Evolutionary conservation across 106 monocot species (phyloP).

Genomic region (Narthecium ossifragum): DNA sequence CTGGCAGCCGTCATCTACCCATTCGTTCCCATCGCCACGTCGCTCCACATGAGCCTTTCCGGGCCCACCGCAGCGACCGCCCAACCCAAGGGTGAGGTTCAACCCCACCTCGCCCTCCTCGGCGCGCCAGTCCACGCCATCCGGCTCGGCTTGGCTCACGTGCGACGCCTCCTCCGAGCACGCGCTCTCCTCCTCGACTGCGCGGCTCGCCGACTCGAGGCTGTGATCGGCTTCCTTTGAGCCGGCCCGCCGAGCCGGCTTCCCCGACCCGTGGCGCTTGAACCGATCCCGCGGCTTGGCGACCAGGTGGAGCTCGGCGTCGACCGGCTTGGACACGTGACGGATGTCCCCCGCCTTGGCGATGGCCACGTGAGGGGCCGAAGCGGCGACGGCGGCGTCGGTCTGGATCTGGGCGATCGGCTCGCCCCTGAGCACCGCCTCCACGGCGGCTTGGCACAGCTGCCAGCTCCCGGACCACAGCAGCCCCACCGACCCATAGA

Average conservation of each 20-base stretch:
- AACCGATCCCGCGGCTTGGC: neutral
- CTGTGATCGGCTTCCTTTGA: neutral
- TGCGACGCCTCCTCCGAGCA: neutral
- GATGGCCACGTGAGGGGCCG: neutral
- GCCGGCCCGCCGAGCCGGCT: no score
- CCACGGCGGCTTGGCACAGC: slow-evolving; percentile 6
- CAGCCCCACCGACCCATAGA: slow-evolving; percentile 7
- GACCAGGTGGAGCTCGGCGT: neutral
- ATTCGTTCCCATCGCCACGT: neutral
- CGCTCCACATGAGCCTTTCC: neutral
- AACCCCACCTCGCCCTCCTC: neutral
- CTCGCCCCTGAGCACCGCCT: slow-evolving; percentile 2
- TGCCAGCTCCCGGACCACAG: slow-evolving; percentile 2
- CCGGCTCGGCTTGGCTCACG: slow-evolving; percentile 1
- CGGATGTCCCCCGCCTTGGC: neutral
- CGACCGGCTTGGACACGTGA: neutral
- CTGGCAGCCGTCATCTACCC: neutral
- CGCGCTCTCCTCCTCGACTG: neutral
- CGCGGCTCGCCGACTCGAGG: neutral
- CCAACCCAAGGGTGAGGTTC: slow-evolving; percentile 1
- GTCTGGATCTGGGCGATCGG: neutral
- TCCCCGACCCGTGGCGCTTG: no score
- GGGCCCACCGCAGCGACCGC: neutral
- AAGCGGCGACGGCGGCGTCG: neutral
- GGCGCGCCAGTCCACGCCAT: neutral